A percentile compares a stretch with the other conserved stretches of the same genome.
Conservation (phyloP, 805 yeast genomes). For the Kazachstania taianensis region DNA sequence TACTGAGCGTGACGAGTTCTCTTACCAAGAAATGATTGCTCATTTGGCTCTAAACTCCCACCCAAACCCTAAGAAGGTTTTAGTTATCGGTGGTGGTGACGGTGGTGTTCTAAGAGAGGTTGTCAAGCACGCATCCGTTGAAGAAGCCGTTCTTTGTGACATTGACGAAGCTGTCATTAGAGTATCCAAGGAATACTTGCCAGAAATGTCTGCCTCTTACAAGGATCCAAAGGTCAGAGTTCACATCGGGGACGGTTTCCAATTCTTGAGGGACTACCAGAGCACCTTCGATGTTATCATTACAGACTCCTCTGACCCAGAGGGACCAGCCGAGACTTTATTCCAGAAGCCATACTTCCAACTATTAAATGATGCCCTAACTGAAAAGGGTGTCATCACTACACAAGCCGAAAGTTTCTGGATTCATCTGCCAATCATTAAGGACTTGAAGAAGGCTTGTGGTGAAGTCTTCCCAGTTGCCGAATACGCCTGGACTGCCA, state of each 20-base stretch:
- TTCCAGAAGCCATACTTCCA: conserved; percentile 90
- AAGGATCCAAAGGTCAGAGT: conserved; percentile 82
- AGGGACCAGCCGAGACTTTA: conserved; percentile 92
- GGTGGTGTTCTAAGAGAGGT: conserved; percentile 96
- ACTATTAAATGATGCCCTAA: conserved; percentile 75
- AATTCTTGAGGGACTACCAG: conserved; percentile 74
- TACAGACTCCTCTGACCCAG: conserved; percentile 97
- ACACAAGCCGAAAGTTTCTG: conserved; percentile 95
- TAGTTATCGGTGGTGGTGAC: conserved; percentile 98
- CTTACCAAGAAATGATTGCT: conserved; percentile 97
- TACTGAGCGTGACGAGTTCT: conserved; percentile 93
- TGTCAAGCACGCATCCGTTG: conserved; percentile 78
- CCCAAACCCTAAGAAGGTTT: conserved; percentile 85
- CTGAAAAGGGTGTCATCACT: conserved; percentile 82
- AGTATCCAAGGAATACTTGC: conserved; percentile 78
- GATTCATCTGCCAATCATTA: conserved; percentile 79
- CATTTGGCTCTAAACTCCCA: conserved; percentile 89
- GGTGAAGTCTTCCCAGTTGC: conserved; percentile 80
- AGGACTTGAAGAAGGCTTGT: conserved; percentile 75
- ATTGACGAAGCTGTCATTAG: conserved; percentile 89
- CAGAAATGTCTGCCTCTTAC: conserved; percentile 77
- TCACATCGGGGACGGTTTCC: conserved; percentile 95
- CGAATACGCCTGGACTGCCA: conserved; percentile 82
- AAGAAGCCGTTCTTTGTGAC: conserved; percentile 86
- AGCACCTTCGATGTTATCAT: conserved; percentile 89